Evolutionary conservation across 805 yeast species (phyloP), one percentile per base, ranked within the genome.

Genomic region (Candida qinlingensis): DNA sequence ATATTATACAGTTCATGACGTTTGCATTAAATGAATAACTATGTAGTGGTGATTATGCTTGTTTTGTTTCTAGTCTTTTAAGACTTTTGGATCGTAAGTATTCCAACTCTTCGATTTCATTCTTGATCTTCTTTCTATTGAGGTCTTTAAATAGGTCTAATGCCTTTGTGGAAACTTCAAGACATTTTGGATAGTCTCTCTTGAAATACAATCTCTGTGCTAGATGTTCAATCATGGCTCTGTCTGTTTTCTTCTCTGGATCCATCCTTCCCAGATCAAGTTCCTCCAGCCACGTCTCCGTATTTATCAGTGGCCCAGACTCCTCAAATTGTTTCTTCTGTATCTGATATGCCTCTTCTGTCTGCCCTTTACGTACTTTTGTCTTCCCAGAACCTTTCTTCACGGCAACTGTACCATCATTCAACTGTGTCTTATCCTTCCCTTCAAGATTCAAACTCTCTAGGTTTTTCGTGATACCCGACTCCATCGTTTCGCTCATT

Each of bases 291-390:
- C 81, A 75, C 39, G 65, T 58, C 4, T 63, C 60, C 0, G 75
- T 74, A 47, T 80, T 78, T 19, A 77, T 57, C 1, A 70, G 66
- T 0, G 96, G 94, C 0, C 95, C 95, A 0, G 69, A 60, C 0
- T 55, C 42, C 53, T 64, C 65, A 59, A 80, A 88, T 57, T 74
- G 76, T 3, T 53, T 52, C 51, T 69, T 67, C 63, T 89, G 92
- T 7, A 50, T 59, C 34, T 60, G 66, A 54, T 68, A 89, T 48
- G 78, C 85, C 46, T 82, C 91, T 39, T 79, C 81, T 0, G 84
- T 59, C 60, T 89, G 97, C 0, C 81, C 83, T 57, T 85, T 87
- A 39, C 96, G 74, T 28, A 73, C 63, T 47, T 73, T 75, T 4
- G 63, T 59, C 47, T 72, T 67, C 0, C 81, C 81, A 1, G 78